phyloP scores from a whole-genome alignment of 179 eudicot species.

The Vitellaria paradoxa region DNA sequence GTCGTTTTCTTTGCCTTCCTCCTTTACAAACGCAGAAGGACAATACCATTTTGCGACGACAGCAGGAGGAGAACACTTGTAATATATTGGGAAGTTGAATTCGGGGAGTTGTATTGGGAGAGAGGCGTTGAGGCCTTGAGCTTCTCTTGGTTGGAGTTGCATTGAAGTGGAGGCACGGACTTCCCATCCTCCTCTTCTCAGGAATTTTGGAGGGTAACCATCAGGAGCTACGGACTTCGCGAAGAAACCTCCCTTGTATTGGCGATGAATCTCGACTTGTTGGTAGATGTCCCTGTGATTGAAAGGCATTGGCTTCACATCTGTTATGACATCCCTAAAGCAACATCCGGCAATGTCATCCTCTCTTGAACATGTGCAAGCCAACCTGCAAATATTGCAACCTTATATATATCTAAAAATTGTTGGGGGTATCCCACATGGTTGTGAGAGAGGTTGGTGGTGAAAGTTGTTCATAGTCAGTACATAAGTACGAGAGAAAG shows the following conservation, averaged over 20 bases:
- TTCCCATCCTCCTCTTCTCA: conserved; percentile 69
- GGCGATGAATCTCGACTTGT: conserved; percentile 62
- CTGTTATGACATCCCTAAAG: conserved; percentile 34
- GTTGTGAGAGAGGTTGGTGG: too few species aligned
- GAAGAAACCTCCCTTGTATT: conserved; percentile 60
- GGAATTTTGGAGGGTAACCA: conserved; percentile 71
- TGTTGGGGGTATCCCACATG: too few species aligned
- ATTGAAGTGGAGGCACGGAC: conserved; percentile 33
- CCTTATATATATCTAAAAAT: neutral
- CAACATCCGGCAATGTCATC: conserved; percentile 60
- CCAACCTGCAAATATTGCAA: conserved; percentile 42
- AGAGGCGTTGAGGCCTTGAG: conserved; percentile 27
- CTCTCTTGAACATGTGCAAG: conserved; percentile 59
- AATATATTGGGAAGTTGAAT: conserved; percentile 19
- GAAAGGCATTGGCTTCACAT: conserved; percentile 51
- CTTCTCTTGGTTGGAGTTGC: conserved; percentile 28
- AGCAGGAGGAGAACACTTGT: conserved; percentile 29
- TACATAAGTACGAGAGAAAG: too few species aligned
- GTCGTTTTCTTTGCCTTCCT: conserved; percentile 36
- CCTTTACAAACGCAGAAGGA: conserved; percentile 67
- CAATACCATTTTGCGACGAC: conserved; percentile 56
- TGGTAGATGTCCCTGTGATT: conserved; percentile 75
- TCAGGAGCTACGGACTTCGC: conserved; percentile 71
- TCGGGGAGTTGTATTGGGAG: conserved; percentile 9
- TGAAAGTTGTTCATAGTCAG: too few species aligned